Evolutionary conservation across 108 stramenopile genomes (phyloP), one percentile per base, ranked within the genome.

Genomic region (Nitzschia inconspicua): DNA sequence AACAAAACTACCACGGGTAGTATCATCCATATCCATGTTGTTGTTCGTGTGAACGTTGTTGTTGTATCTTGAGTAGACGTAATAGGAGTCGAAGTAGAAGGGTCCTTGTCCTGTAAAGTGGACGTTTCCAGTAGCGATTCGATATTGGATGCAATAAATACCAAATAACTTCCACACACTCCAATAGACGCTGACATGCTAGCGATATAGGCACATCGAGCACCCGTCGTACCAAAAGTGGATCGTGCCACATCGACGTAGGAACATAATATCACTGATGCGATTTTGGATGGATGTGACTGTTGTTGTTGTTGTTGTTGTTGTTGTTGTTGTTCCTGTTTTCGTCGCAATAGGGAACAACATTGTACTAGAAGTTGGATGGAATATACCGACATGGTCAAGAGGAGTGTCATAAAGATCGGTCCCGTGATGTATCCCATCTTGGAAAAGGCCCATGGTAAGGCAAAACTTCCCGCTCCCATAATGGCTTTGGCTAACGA

Each of bases 401-500:
- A 50, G 5, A 68, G 28, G 7, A 60, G 22, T 7, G 6, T 9
- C 51, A 68, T 4, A 13, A 68, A 41, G 1, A 43, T 39, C 10
- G 67, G 67, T 4, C 59, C 67, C 13, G 67, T 58, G 16, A 68
- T 4, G 37, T 49, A 68, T 44, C 67, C 67, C 67, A 60, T 60
- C 23, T 60, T 51, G 6, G 48, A 39, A 44, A 68, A 68, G 10
- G 58, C 67, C 67, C 67, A 68, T 1, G 67, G 67, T 13, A 68
- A 39, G 19, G 67, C 67, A 51, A 68, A 68, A n/a, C 57, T 59
- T 8, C 67, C 67, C 10, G 67, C 67, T 36, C 67, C 67, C 67
- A 68, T 68, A 24, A 68, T 68, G 19, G 67, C 67, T 51, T 68
- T 68, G 39, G 67, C 67, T 16, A 68, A 23, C 13, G 67, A 68